phyloP scores from a whole-genome alignment of 1,284 basidiomycete genomes.

The Farysia itapuensis region DNA sequence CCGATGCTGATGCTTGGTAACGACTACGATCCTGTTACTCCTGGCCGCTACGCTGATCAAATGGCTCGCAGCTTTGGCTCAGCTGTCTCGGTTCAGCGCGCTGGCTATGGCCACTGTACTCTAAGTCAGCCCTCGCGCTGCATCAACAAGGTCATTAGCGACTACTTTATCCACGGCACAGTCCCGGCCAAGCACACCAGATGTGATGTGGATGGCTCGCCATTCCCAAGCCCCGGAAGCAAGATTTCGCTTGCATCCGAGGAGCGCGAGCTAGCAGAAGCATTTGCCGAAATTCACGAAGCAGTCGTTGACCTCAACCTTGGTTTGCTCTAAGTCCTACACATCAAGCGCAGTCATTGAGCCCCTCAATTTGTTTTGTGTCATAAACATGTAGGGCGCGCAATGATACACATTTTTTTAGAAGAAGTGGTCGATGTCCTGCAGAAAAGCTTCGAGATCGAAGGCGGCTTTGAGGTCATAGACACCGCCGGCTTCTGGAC shows the following conservation, averaged over 20 bases:
- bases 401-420: slow-evolving; percentile 2
- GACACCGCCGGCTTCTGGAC: neutral
- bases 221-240: too few species aligned
- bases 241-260: too few species aligned
- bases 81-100: slow-evolving; percentile 24
- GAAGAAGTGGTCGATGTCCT: slow-evolving; percentile 24
- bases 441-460: slow-evolving; percentile 22
- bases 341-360: too few species aligned
- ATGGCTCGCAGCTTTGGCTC: slow-evolving; percentile 32
- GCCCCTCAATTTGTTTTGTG: neutral
- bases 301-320: too few species aligned
- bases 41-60: slow-evolving; percentile 24
- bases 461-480: slow-evolving; percentile 4
- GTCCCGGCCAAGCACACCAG: slow-evolving; percentile 30
- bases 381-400: too few species aligned
- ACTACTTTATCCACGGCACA: slow-evolving; percentile 41
- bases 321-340: too few species aligned
- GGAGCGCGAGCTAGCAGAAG: too few species aligned
- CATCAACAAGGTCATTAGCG: slow-evolving; percentile 28
- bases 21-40: slow-evolving; percentile 46
- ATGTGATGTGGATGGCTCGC: slow-evolving; percentile 24
- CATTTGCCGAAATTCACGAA: too few species aligned
- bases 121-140: slow-evolving; percentile 32
- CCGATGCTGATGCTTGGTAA: slow-evolving; percentile 41
- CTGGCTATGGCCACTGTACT: slow-evolving; percentile 43